Evolutionary conservation across 345 rosid species (phyloP), one percentile per base, ranked within the genome.

Genomic region (Arabis alpina): DNA sequence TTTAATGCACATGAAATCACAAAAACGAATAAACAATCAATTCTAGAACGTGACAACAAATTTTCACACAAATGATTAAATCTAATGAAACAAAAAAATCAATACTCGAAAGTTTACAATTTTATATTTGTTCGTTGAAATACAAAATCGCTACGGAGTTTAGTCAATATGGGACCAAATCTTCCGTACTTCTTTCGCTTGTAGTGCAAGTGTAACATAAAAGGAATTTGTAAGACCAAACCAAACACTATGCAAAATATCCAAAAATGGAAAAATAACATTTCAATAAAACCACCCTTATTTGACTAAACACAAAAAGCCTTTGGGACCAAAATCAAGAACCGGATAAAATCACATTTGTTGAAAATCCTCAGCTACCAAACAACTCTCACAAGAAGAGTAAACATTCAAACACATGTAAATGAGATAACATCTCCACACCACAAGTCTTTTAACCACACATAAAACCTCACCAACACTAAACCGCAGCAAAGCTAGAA

Each of bases 181-280:
- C 15, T 51, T 11, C 54, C 61, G 54, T 43, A 71, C 74, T 51
- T 58, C 5, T 13, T 61, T 68, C 32, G n/a, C 64, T 56, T 56
- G 64, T 34, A 40, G 24, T 44, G 45, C 63, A 67, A 67, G 63
- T 55, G 54, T 53, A n/a, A 71, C 62, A 43, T 34, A 53, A 44
- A 44, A 24, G 30, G 14, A 53, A 43, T 32, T 3, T 45, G 6
- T 3, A 62, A 43, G 55, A 24, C 23, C 55, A 70, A 16, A 52
- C 23, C 49, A 70, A 16, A 52, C 11, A 14, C 39, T 4, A 30
- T 42, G 27, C 60, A 65, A 37, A 54, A 34, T 2, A 53, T 24
- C 54, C 47, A 10, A 24, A 54, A 48, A 45, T 3, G 70, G 57
- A 14, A 53, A 42, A 23, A 34, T 36, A 45, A 24, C 15, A 37